A percentile compares a stretch with the other conserved stretches of the same genome.
These are phyloP conservation scores for Mycena galopus DNA, from an alignment of 768 basidiomycete species.

Conservation along the genomic window DNA sequence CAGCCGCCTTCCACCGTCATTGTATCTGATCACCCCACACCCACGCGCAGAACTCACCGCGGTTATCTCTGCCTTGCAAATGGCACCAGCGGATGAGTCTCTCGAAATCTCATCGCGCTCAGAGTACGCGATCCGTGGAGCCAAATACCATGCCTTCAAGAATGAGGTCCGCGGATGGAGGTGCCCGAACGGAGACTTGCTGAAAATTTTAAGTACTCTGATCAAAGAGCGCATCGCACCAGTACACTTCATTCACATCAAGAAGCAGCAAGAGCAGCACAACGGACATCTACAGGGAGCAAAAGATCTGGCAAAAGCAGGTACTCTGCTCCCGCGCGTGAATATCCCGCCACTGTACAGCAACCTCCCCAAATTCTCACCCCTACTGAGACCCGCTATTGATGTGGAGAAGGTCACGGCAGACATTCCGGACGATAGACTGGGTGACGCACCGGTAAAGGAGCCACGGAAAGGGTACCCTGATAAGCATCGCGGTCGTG, in stretches of 20 bases:
- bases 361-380: background rate
- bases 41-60: conserved; percentile 2
- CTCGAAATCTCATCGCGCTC: conserved; percentile 20
- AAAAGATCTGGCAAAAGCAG: background rate
- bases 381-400: background rate
- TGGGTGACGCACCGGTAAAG: background rate
- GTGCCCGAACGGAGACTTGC: conserved; percentile 18
- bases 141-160: background rate
- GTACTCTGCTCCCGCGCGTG: background rate
- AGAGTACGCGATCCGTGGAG: background rate
- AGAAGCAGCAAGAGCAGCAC: too few relatives aligned
- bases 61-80: background rate
- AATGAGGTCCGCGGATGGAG: conserved; percentile 18
- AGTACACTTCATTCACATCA: conserved; percentile 11
- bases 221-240: conserved; percentile 1
- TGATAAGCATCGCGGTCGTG: conserved; percentile 8
- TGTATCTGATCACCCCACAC: too few relatives aligned
- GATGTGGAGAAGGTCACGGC: conserved; percentile 8
- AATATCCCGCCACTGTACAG: background rate
- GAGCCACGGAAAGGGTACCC: background rate
- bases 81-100: background rate
- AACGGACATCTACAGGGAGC: background rate
- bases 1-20: too few relatives aligned
- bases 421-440: background rate
- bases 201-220: background rate